These are phyloP conservation scores for Trichoderma afroharzianum DNA, from an alignment of 2,329 filamentous ascomycete species.

Conservation along the genomic window DNA sequence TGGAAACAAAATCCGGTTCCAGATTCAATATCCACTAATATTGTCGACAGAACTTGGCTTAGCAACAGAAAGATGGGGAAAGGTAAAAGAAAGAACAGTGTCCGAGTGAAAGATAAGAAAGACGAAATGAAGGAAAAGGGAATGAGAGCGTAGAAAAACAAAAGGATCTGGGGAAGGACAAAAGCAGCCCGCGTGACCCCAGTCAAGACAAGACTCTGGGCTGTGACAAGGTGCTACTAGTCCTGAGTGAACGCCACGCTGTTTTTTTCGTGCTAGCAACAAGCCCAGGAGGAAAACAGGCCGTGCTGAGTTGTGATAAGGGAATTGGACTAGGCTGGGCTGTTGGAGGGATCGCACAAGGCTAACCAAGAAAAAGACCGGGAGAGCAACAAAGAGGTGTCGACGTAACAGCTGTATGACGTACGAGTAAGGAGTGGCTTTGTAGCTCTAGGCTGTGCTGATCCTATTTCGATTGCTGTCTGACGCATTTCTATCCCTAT, in stretches of 20 bases:
- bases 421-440: background rate
- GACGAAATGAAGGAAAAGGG: background rate
- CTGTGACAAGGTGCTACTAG: background rate
- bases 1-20: background rate
- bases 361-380: background rate
- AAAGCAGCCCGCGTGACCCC: constrained; percentile 3
- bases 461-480: background rate
- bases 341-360: background rate
- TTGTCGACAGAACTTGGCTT: background rate
- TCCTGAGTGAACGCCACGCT: constrained; percentile 6
- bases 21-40: background rate
- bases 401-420: background rate
- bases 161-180: background rate
- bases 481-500: background rate
- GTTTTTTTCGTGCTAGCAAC: background rate
- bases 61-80: background rate
- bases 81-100: background rate
- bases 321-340: background rate
- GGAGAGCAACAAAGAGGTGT: background rate
- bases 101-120: background rate
- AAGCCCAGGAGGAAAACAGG: background rate
- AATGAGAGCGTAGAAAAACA: background rate
- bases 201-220: background rate
- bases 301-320: background rate
- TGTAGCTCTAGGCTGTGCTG: background rate